Conservation (phyloP, 1,284 basidiomycete species). For the Ceratobasidium theobromae region DNA sequence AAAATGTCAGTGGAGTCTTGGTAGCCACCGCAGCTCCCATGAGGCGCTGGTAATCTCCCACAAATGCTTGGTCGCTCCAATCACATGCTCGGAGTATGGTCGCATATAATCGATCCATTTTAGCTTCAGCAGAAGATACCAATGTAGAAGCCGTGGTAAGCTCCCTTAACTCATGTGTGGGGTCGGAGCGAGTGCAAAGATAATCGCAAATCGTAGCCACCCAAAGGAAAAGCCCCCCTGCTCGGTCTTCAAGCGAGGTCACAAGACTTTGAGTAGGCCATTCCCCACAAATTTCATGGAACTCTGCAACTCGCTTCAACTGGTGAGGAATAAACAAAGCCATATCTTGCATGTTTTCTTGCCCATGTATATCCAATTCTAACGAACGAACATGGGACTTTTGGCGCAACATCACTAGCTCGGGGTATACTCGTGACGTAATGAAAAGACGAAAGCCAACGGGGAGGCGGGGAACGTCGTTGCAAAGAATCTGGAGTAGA, state of each 20-base stretch:
- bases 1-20: not conserved
- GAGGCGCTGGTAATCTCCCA: conserved; percentile 36
- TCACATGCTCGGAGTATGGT: conserved; percentile 37
- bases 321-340: not conserved
- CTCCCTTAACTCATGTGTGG: conserved; percentile 34
- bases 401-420: not conserved
- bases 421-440: conserved; percentile 1
- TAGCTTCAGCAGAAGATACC: conserved; percentile 21
- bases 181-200: conserved; percentile 28
- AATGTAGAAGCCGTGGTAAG: conserved; percentile 6
- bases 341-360: not conserved
- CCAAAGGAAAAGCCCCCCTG: conserved; percentile 40
- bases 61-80: conserved; percentile 39
- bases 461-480: not conserved
- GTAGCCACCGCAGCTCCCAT: conserved; percentile 39
- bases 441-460: not conserved
- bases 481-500: not conserved
- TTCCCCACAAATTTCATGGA: not conserved
- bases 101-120: conserved; percentile 39
- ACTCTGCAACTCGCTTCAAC: not conserved
- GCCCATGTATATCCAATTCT: not conserved
- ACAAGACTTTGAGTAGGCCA: conserved; percentile 34
- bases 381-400: not conserved
- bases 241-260: conserved; percentile 24
- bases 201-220: conserved; percentile 40